Conservation (phyloP, 345 rosid species). For the Corymbia maculata region DNA sequence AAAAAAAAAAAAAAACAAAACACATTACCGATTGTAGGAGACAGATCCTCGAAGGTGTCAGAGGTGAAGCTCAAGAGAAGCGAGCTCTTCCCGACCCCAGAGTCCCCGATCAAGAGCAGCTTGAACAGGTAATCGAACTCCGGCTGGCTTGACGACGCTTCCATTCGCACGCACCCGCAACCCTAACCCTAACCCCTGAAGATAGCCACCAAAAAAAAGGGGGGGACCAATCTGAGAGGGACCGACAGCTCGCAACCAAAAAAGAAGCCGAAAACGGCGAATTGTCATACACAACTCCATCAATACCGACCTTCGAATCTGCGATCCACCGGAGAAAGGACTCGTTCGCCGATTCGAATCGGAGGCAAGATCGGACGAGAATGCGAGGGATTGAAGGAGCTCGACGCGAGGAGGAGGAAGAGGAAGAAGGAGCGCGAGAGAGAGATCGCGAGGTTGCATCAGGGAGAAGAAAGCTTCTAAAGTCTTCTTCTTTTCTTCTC, state of each 20-base stretch:
- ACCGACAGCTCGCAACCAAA: neutral
- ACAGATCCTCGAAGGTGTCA: conserved; percentile 58
- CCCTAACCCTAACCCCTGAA: neutral
- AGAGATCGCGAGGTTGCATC: neutral
- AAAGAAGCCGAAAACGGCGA: neutral
- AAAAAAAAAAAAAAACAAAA: neutral
- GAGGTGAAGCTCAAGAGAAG: conserved; percentile 73
- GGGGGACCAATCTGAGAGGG: neutral
- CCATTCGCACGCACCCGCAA: conserved; percentile 19
- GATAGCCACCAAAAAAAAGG: neutral
- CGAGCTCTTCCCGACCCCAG: conserved; percentile 83
- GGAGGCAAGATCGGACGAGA: neutral
- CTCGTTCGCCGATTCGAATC: neutral
- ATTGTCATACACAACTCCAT: neutral
- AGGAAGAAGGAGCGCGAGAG: neutral
- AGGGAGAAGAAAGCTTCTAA: conserved; percentile 10
- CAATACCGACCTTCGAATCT: neutral
- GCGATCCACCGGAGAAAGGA: neutral
- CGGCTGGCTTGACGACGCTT: conserved; percentile 46
- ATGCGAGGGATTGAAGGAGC: neutral
- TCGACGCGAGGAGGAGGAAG: neutral
- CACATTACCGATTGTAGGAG: conserved; percentile 59
- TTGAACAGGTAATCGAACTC: conserved; percentile 75
- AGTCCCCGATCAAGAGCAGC: conserved; percentile 67
- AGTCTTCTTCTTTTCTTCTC: neutral